Evolutionary conservation across 2,329 filamentous ascomycete genomes (phyloP), one percentile per base, ranked within the genome.

Genomic region (Aureobasidium musti): DNA sequence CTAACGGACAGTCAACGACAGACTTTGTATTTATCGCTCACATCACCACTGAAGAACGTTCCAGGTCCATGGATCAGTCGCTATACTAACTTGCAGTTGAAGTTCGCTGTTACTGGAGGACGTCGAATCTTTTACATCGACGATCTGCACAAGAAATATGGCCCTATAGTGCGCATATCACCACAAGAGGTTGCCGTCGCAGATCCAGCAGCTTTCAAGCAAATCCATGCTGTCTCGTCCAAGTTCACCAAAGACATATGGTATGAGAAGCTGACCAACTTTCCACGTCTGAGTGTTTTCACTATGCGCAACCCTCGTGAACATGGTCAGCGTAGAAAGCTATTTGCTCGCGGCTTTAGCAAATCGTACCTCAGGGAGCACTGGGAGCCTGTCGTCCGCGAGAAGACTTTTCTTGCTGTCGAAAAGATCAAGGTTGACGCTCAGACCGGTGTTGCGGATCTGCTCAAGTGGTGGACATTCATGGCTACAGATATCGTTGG

Each of bases 41-140:
- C 67, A 11, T 68, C 67, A 21, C 74, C 75, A 17, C 65, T 77
- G 0, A 70, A 70, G 60, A 61, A 66, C 4, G 57, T 77, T 5
- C 74, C 75, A 14, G 75, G 74, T 14, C 75, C 74, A 41, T 72
- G 68, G 63, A 66, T 70, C 43, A 67, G 71, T 14, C 67, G 65
- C 33, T 72, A 70, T 66, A 75, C 72, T 28, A 72, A 71, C 17
- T 64, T 74, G 2, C 69, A 67, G 10, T 71, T 80, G 30, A 79
- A 80, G 67, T 70, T 73, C 3, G 75, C 77, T 13, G 75, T 79
- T n/a, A 69, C 79, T 6, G 71, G 71, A 8, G 78, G 78, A 6
- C 75, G 77, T 11, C 74, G 78, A 1, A 76, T 78, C 66, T 76
- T 77, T 65, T 78, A 78, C 70, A 76, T 79, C 35, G 68, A 72